Conservation (phyloP, 768 basidiomycete species). For the Podaxis sp. region DNA sequence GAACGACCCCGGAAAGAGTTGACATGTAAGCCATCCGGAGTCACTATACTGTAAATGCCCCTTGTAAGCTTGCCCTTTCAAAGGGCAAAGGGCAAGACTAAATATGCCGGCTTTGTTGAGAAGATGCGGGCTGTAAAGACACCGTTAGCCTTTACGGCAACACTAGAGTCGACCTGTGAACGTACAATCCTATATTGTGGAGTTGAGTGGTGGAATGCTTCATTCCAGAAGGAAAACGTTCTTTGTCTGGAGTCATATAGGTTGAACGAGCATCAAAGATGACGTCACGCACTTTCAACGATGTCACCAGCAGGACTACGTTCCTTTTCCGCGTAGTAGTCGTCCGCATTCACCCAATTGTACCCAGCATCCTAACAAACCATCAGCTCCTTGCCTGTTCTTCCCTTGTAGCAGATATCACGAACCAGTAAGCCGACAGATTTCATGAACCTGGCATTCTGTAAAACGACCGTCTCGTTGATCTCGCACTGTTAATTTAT, state of each 20-base stretch:
- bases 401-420: not conserved
- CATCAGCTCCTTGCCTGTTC: slow-evolving; percentile 22
- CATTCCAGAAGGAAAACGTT: slow-evolving; percentile 56
- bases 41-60: slow-evolving; percentile 49
- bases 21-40: slow-evolving; percentile 67
- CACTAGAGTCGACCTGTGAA: slow-evolving; percentile 3
- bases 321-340: slow-evolving; percentile 59
- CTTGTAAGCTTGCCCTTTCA: not conserved
- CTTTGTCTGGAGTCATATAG: slow-evolving; percentile 31
- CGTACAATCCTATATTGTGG: slow-evolving; percentile 54
- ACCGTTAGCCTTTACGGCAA: not conserved
- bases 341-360: slow-evolving; percentile 55
- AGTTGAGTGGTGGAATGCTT: slow-evolving; percentile 49
- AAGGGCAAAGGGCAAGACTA: not conserved
- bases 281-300: slow-evolving; percentile 38
- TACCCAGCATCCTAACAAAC: slow-evolving; percentile 56
- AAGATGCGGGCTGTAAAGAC: not conserved
- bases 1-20: slow-evolving; percentile 62
- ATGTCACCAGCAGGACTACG: slow-evolving; percentile 48
- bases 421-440: slow-evolving; percentile 46
- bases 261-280: not conserved
- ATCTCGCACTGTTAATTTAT: slow-evolving; percentile 34
- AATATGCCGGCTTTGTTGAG: slow-evolving; percentile 53
- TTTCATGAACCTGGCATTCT: slow-evolving; percentile 46
- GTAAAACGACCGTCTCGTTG: slow-evolving; percentile 45